phyloP scores from a whole-genome alignment of 805 yeast species.

The Lipomyces orientalis region DNA sequence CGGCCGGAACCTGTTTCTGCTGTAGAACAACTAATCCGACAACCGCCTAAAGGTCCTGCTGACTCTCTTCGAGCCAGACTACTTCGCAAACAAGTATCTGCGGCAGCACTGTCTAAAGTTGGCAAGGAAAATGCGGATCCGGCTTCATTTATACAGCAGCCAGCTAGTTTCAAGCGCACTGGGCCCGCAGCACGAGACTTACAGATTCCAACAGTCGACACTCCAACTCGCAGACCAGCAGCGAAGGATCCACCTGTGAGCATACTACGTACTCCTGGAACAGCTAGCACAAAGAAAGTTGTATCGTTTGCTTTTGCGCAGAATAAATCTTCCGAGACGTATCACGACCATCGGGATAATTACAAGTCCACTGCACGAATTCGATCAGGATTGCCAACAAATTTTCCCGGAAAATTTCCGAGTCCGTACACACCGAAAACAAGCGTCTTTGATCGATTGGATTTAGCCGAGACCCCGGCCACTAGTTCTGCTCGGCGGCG shows the following conservation, averaged over 20 bases:
- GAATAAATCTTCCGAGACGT: background rate
- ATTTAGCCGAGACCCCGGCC: constrained; percentile 26
- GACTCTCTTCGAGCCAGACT: constrained; percentile 17
- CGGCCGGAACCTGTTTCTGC: too few species aligned
- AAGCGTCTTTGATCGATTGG: constrained; percentile 21
- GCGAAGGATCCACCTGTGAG: constrained; percentile 19
- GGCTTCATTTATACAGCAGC: background rate
- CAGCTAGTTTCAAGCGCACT: background rate
- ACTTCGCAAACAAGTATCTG: constrained; percentile 3
- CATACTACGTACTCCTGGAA: constrained; percentile 36
- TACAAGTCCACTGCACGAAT: constrained; percentile 10
- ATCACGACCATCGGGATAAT: background rate
- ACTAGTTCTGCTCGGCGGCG: constrained; percentile 18
- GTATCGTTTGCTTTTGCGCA: constrained; percentile 27
- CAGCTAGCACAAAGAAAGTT: constrained; percentile 24
- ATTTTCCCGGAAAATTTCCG: constrained; percentile 40
- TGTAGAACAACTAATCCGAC: too few species aligned
- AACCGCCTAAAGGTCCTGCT: background rate
- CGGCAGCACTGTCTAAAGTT: background rate
- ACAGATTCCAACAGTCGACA: constrained; percentile 12
- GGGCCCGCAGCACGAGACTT: background rate
- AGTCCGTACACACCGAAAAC: constrained; percentile 38
- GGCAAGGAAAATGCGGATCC: constrained; percentile 17
- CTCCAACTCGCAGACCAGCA: constrained; percentile 24
- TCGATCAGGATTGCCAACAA: constrained; percentile 36